A percentile compares a stretch with the other conserved stretches of the same genome.
Conservation (phyloP, 2,329 filamentous ascomycete genomes). For the Exophiala xenobiotica region DNA sequence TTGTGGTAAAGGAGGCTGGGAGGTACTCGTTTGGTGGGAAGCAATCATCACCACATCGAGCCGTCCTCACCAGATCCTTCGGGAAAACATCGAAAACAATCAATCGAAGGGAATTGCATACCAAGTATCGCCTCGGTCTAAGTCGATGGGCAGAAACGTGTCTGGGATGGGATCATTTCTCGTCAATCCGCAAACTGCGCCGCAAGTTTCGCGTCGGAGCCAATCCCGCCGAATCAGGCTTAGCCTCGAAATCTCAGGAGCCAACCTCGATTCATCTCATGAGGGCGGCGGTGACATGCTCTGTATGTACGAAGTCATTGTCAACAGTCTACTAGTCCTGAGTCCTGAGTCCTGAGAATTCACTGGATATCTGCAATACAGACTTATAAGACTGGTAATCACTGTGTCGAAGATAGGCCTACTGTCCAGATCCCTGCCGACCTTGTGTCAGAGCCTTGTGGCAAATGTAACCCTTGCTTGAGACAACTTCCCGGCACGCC, state of each 20-base stretch:
- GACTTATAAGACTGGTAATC: no score
- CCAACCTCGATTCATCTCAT: conserved; percentile 2
- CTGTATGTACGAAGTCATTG: neutral
- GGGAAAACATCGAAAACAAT: neutral
- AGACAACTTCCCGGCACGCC: no score
- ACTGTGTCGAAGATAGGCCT: no score
- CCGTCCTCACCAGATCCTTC: conserved; percentile 1
- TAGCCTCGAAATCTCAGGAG: conserved; percentile 6
- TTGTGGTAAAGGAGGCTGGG: conserved; percentile 4
- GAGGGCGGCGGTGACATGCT: neutral
- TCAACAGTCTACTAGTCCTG: neutral
- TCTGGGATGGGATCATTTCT: conserved; percentile 21
- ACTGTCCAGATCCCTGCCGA: no score
- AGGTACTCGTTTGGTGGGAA: conserved; percentile 3
- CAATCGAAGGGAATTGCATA: conserved; percentile 20
- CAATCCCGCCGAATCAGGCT: conserved; percentile 9
- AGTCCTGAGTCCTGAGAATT: no score
- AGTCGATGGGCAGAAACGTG: conserved; percentile 22
- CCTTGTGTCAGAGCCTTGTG: no score
- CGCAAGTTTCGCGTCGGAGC: conserved; percentile 19
- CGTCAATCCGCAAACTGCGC: conserved; percentile 11
- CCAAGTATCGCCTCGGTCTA: conserved; percentile 19
- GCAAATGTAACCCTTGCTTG: no score
- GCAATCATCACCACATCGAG: conserved; percentile 5
- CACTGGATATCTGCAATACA: no score